A percentile compares a stretch with the other conserved stretches of the same genome.
phyloP scores from a whole-genome alignment of 192 early-diverging fungal species.

The Chytriomyces sp. region DNA sequence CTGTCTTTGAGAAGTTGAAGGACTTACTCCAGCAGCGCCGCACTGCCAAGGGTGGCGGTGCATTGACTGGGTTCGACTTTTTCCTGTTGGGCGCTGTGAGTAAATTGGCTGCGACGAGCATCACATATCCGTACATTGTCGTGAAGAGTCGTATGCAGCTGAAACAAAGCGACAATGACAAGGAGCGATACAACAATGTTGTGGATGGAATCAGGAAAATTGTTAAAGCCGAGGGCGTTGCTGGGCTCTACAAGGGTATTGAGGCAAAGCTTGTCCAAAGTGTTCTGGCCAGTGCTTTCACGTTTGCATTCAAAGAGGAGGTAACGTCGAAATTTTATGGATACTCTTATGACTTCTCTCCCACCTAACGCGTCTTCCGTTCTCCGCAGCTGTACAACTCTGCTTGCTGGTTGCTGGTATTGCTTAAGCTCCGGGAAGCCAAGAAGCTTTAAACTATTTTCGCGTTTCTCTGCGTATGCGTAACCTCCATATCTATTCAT shows the following conservation, averaged over 20 bases:
- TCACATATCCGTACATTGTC: slow-evolving; percentile 99
- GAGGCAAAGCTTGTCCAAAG: slow-evolving; percentile 95
- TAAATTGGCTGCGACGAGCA: slow-evolving; percentile 91
- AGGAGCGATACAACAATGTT: slow-evolving; percentile 77
- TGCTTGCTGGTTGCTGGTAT: slow-evolving; percentile 47
- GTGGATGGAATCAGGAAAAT: slow-evolving; percentile 93
- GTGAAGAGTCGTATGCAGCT: slow-evolving; percentile 98
- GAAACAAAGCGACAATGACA: slow-evolving; percentile 76
- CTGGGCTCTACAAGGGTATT: slow-evolving; percentile 75
- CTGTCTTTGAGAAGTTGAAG: slow-evolving; percentile 95
- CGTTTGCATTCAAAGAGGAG: slow-evolving; percentile 86
- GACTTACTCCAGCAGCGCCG: slow-evolving; percentile 63
- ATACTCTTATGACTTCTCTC: not conserved
- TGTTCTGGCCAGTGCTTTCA: slow-evolving; percentile 92
- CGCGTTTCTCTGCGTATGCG: not conserved
- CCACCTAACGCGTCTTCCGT: not conserved
- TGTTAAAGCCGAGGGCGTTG: slow-evolving; percentile 84
- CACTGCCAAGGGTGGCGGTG: slow-evolving; percentile 42
- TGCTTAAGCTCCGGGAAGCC: slow-evolving; percentile 47
- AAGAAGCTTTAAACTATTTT: slow-evolving; percentile 12
- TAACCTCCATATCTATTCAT: not conserved
- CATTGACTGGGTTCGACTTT: slow-evolving; percentile 84
- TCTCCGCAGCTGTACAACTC: slow-evolving; percentile 39
- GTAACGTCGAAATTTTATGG: slow-evolving; percentile 11
- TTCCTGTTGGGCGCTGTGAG: slow-evolving; percentile 94